phyloP scores from a whole-genome alignment of 139 green algal species.

The Astrephomene gubernaculifera region DNA sequence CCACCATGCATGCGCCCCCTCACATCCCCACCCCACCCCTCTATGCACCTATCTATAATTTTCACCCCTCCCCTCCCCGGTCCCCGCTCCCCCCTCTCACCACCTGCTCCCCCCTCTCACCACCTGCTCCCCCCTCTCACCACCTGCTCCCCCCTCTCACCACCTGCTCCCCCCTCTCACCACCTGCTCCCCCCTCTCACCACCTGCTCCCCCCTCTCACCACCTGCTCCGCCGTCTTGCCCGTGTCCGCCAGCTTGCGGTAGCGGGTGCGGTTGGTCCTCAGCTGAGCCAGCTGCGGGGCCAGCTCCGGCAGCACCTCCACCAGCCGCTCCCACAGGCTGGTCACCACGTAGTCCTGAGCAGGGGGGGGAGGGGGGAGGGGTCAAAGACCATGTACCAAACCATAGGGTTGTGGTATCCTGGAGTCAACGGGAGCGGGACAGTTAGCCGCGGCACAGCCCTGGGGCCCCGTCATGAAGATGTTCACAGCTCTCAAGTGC shows the following conservation, averaged over 20 bases:
- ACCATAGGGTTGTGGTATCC: too few relatives aligned
- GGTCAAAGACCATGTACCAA: not conserved
- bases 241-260: conserved; percentile 35
- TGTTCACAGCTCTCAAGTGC: too few relatives aligned
- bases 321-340: conserved; percentile 71
- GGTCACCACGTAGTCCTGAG: conserved; percentile 64
- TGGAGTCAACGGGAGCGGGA: too few relatives aligned
- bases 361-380: not conserved
- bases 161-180: not conserved
- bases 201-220: not conserved
- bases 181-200: not conserved
- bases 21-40: too few relatives aligned
- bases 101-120: not conserved
- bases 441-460: too few relatives aligned
- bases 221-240: conserved; percentile 20
- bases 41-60: too few relatives aligned
- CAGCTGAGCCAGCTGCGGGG: conserved; percentile 38
- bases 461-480: too few relatives aligned
- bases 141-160: not conserved
- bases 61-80: not conserved
- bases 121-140: not conserved
- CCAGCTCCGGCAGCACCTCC: conserved; percentile 58
- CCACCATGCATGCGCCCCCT: too few relatives aligned
- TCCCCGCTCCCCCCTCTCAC: not conserved
- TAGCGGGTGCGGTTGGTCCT: conserved; percentile 42